Conservation (phyloP, 2,329 filamentous ascomycete genomes). For the Colletotrichum trifolii region DNA sequence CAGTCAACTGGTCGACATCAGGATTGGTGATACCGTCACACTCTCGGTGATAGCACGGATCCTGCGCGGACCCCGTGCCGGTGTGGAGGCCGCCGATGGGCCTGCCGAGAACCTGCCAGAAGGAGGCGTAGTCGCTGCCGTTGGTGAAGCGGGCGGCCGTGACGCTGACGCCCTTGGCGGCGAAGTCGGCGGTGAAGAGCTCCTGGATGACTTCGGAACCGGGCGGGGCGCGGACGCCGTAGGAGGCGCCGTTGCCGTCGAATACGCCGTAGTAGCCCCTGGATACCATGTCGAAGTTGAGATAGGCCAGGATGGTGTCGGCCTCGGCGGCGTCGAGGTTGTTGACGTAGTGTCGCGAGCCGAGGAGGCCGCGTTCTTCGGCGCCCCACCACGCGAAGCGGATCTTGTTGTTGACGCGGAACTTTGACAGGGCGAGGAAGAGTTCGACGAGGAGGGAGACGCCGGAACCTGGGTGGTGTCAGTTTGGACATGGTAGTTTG, state of each 20-base stretch:
- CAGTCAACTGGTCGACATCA: slow-evolving; percentile 47
- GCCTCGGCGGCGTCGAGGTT: slow-evolving; percentile 46
- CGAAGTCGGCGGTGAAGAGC: slow-evolving; percentile 48
- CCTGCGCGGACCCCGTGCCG: slow-evolving; percentile 63
- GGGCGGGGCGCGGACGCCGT: slow-evolving; percentile 48
- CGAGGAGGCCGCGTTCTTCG: slow-evolving; percentile 54
- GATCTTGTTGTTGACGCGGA: slow-evolving; percentile 49
- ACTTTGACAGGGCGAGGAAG: slow-evolving; percentile 51
- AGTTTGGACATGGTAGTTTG: background rate
- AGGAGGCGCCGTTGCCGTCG: slow-evolving; percentile 48
- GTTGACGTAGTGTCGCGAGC: slow-evolving; percentile 51
- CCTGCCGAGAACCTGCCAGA: slow-evolving; percentile 64
- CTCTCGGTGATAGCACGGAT: slow-evolving; percentile 47
- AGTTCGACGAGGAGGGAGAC: slow-evolving; percentile 53
- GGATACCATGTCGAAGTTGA: slow-evolving; percentile 56
- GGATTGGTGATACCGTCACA: slow-evolving; percentile 54
- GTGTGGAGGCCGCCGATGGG: slow-evolving; percentile 68
- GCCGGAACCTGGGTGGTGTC: slow-evolving; percentile 43
- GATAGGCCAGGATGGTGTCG: slow-evolving; percentile 49
- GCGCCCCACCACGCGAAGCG: slow-evolving; percentile 59
- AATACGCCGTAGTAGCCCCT: slow-evolving; percentile 50
- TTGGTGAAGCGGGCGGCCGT: slow-evolving; percentile 48
- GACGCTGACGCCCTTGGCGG: slow-evolving; percentile 45
- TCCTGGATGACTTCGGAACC: slow-evolving; percentile 48
- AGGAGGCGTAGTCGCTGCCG: slow-evolving; percentile 70